These are phyloP conservation scores for Gymnopilus dilepis DNA, from an alignment of 768 basidiomycete species.

Conservation along the genomic window DNA sequence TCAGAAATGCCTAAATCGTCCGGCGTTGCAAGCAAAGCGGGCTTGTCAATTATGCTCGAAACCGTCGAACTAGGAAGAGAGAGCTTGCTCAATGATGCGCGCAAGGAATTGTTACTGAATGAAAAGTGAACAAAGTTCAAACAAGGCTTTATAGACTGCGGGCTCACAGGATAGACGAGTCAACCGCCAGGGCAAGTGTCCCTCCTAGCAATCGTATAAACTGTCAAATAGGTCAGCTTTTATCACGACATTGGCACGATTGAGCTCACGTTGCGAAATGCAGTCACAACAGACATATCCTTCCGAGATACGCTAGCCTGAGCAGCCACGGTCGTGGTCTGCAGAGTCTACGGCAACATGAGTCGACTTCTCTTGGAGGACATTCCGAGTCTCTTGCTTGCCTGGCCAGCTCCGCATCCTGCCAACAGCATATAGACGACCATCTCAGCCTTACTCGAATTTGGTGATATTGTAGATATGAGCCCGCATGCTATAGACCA, in stretches of 20 bases:
- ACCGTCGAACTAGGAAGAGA: conserved; percentile 43
- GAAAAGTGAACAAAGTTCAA: neutral
- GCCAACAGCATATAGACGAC: conserved; percentile 66
- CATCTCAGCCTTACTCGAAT: conserved; percentile 52
- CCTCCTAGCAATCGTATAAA: conserved; percentile 76
- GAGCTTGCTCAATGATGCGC: conserved; percentile 43
- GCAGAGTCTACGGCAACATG: conserved; percentile 48
- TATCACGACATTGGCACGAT: neutral
- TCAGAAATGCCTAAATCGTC: conserved; percentile 40
- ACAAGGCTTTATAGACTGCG: neutral
- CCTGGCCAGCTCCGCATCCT: conserved; percentile 66
- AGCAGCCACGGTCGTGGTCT: conserved; percentile 72
- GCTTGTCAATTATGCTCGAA: conserved; percentile 49
- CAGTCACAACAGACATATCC: conserved; percentile 82
- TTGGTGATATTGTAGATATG: conserved; percentile 61
- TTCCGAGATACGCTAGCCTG: conserved; percentile 73
- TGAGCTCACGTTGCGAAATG: conserved; percentile 58
- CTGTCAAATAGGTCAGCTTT: conserved; percentile 33
- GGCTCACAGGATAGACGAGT: conserved; percentile 58
- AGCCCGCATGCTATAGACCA: conserved; percentile 77
- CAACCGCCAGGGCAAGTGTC: conserved; percentile 67
- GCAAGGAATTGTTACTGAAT: conserved; percentile 54
- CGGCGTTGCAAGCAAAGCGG: conserved; percentile 39
- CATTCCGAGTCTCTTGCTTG: conserved; percentile 27
- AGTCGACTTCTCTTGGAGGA: neutral